Evolutionary conservation across 164 flowering plant species (phyloP).

Genomic region (Dillenia turbinata): DNA sequence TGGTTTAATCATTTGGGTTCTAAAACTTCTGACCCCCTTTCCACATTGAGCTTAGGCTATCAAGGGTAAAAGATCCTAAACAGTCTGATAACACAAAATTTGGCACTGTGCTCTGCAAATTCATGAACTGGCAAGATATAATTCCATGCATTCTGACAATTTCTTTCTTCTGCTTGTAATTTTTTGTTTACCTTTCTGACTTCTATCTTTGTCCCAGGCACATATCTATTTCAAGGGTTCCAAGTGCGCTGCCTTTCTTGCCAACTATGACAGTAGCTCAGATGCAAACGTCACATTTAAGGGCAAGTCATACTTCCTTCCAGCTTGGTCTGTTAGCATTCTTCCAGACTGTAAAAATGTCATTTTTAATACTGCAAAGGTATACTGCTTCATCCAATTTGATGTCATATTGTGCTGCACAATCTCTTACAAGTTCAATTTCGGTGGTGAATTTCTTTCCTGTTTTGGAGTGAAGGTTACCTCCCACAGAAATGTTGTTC

Average conservation of each 20-base stretch:
- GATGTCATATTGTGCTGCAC: not conserved
- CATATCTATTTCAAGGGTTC: constrained; percentile 39
- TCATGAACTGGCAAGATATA: too few relatives aligned
- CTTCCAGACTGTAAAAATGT: constrained; percentile 68
- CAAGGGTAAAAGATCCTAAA: too few relatives aligned
- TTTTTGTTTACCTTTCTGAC: constrained; percentile 1
- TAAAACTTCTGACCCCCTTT: too few relatives aligned
- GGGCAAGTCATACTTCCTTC: constrained; percentile 41
- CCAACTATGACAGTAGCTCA: constrained; percentile 35
- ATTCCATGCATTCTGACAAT: too few relatives aligned
- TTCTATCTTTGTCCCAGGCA: constrained; percentile 31
- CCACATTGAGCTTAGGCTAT: too few relatives aligned
- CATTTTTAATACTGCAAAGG: constrained; percentile 66
- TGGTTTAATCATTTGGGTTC: too few relatives aligned
- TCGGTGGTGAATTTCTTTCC: not conserved
- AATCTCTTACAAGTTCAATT: not conserved
- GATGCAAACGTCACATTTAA: constrained; percentile 50
- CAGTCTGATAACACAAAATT: too few relatives aligned
- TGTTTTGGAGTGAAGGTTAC: constrained; percentile 24
- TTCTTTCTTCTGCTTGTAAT: not conserved
- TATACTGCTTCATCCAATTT: constrained; percentile 8
- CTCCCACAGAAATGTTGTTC: constrained; percentile 31
- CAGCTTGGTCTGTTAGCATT: constrained; percentile 85
- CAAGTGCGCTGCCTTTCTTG: constrained; percentile 67
- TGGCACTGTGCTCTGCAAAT: too few relatives aligned